These are phyloP conservation scores for Lepiota brunneoincarnata DNA, from an alignment of 768 basidiomycete genomes.

Conservation along the genomic window DNA sequence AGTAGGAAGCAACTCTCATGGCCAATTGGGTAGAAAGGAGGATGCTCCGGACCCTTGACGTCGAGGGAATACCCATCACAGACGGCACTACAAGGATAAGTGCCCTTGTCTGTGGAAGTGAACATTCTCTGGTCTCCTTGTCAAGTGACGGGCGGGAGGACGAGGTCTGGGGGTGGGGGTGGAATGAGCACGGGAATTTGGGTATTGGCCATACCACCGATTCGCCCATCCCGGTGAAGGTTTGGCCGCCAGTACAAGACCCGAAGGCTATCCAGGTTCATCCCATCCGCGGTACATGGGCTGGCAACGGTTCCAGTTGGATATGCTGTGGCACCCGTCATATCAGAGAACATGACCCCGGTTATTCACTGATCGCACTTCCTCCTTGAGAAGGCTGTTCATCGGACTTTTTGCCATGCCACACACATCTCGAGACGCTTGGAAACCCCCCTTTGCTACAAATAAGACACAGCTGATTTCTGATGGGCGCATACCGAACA, in stretches of 20 bases:
- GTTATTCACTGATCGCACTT: too few species aligned
- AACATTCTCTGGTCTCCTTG: conserved; percentile 62
- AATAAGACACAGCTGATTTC: too few species aligned
- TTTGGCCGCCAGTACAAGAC: conserved; percentile 43
- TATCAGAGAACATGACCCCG: background rate
- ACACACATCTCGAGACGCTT: too few species aligned
- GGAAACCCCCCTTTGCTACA: too few species aligned
- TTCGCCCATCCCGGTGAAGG: conserved; percentile 40
- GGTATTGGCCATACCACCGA: conserved; percentile 65
- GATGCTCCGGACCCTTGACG: conserved; percentile 5
- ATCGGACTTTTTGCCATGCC: too few species aligned
- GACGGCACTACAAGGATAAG: background rate
- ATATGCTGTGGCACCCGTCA: conserved; percentile 21
- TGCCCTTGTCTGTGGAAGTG: conserved; percentile 71
- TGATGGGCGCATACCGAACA: too few species aligned
- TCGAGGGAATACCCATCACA: conserved; percentile 4
- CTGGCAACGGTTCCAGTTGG: conserved; percentile 48
- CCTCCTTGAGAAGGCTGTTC: too few species aligned
- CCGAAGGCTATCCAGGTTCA: background rate
- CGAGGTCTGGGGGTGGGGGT: conserved; percentile 87
- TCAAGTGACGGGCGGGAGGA: background rate
- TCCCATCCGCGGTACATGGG: conserved; percentile 33
- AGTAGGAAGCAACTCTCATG: conserved; percentile 56
- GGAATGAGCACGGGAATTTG: conserved; percentile 98
- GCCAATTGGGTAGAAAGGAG: conserved; percentile 58